Percentiles rank a stretch among this genome's conserved stretches.
Evolutionary conservation across 106 monocot genomes (phyloP).

Genomic region (Triglochin maritima): DNA sequence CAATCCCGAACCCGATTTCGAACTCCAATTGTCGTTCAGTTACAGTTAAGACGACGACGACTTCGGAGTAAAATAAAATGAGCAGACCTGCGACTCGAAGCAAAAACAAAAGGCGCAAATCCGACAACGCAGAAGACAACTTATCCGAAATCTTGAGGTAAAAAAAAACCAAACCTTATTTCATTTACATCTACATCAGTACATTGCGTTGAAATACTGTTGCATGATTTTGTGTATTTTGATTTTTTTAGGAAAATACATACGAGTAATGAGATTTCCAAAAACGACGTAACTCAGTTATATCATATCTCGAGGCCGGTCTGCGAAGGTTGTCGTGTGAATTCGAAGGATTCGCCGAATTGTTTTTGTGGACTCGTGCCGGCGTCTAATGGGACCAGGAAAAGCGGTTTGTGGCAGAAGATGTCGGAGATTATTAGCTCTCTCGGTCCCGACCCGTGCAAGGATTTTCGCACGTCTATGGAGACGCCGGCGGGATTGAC

Average conservation of each 20-base stretch:
- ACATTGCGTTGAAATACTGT: background rate
- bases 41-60: no score
- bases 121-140: slow-evolving; percentile 31
- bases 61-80: slow-evolving; percentile 25
- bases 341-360: slow-evolving; percentile 83
- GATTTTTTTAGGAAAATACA: slow-evolving; percentile 64
- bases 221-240: background rate
- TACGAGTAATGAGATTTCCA: slow-evolving; percentile 42
- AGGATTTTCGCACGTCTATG: slow-evolving; percentile 53
- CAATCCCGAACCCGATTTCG: no score
- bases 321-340: slow-evolving; percentile 82
- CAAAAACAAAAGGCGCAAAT: slow-evolving; percentile 58
- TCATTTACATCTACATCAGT: background rate
- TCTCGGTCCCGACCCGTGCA: slow-evolving; percentile 61
- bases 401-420: slow-evolving; percentile 85
- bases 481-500: slow-evolving; percentile 89
- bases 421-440: slow-evolving; percentile 61
- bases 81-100: slow-evolving; percentile 69
- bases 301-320: slow-evolving; percentile 55
- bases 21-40: no score
- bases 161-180: background rate
- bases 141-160: slow-evolving; percentile 50
- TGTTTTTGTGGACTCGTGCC: slow-evolving; percentile 92
- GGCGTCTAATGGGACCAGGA: slow-evolving; percentile 51
- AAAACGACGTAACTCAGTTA: slow-evolving; percentile 50